These are phyloP conservation scores for Saccharomycopsis vini DNA, from an alignment of 805 yeast species.

Conservation along the genomic window DNA sequence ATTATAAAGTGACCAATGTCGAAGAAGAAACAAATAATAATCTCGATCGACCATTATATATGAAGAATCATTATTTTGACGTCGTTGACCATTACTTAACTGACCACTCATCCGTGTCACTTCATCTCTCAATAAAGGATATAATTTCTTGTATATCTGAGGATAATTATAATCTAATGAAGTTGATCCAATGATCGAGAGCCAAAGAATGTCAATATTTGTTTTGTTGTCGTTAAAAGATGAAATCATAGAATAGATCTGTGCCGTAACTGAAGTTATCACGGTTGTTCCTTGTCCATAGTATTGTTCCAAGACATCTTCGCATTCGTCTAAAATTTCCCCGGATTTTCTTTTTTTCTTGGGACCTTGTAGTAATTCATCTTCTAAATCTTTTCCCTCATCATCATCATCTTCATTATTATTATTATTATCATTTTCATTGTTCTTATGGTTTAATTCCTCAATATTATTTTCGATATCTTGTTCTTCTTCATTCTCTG, in stretches of 20 bases:
- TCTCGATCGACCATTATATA: slow-evolving; percentile 67
- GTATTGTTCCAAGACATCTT: slow-evolving; percentile 58
- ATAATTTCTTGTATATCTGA: slow-evolving; percentile 59
- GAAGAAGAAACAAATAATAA: slow-evolving; percentile 71
- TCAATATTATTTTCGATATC: slow-evolving; percentile 25
- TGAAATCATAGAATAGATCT: slow-evolving; percentile 70
- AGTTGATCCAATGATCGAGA: slow-evolving; percentile 79
- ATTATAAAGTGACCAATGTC: slow-evolving; percentile 92
- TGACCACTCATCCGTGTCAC: slow-evolving; percentile 56
- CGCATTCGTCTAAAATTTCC: slow-evolving; percentile 35
- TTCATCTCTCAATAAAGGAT: slow-evolving; percentile 74
- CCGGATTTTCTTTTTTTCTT: slow-evolving; percentile 35
- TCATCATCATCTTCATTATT: slow-evolving; percentile 19
- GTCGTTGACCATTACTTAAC: slow-evolving; percentile 18
- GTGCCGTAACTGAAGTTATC: slow-evolving; percentile 66
- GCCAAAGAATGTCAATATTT: slow-evolving; percentile 63
- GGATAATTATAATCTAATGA: slow-evolving; percentile 70
- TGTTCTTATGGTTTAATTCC: slow-evolving; percentile 21
- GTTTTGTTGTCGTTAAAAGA: slow-evolving; percentile 71
- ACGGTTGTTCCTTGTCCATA: slow-evolving; percentile 78
- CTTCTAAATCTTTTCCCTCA: slow-evolving; percentile 21
- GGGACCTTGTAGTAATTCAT: slow-evolving; percentile 24
- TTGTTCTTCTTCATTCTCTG: slow-evolving; percentile 27
- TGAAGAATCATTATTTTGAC: slow-evolving; percentile 31
- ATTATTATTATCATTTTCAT: no score